phyloP scores from a whole-genome alignment of 495 filamentous ascomycete species.

The Durotheca rogersii region DNA sequence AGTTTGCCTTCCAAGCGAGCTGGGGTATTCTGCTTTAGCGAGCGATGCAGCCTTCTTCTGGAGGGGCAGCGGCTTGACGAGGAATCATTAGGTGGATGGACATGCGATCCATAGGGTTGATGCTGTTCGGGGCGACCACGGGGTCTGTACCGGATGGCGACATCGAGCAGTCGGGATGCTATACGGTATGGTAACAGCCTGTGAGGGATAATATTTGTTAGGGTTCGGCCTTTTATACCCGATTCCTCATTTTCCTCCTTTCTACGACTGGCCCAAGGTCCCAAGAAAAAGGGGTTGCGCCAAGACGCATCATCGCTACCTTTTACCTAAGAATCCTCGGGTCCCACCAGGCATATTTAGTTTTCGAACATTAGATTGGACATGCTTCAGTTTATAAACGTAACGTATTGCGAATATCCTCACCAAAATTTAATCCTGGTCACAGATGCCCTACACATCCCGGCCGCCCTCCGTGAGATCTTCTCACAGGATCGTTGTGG shows the following conservation, averaged over 20 bases:
- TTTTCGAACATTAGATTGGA: background rate
- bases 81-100: background rate
- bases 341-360: background rate
- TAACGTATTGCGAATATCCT: background rate
- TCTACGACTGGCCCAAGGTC: background rate
- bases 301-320: background rate
- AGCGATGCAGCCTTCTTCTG: slow-evolving; percentile 9
- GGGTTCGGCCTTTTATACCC: background rate
- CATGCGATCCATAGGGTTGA: background rate
- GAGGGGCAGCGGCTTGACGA: slow-evolving; percentile 20
- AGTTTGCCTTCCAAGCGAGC: no score
- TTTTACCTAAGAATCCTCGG: background rate
- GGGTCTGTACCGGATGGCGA: background rate
- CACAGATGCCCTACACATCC: background rate
- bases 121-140: background rate
- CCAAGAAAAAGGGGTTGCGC: background rate
- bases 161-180: background rate
- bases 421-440: background rate
- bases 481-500: background rate
- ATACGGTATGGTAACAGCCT: background rate
- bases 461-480: background rate
- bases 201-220: background rate
- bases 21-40: background rate
- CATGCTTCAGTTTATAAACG: background rate
- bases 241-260: background rate